Conservation (phyloP, 2,329 filamentous ascomycete species). For the Colletotrichum sp. region DNA sequence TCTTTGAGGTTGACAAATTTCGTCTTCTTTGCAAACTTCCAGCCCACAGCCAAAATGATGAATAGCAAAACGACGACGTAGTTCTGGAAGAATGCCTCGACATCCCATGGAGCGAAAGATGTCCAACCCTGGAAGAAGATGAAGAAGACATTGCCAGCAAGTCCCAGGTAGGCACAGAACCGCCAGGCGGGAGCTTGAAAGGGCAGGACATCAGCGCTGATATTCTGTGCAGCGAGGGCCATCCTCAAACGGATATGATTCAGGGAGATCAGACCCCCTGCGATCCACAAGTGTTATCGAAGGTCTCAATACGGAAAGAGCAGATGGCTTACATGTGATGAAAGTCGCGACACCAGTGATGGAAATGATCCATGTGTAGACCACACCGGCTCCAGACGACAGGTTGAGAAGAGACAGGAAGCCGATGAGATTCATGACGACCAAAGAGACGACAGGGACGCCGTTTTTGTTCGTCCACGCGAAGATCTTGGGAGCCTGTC, state of each 20-base stretch:
- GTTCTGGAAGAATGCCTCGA: background rate
- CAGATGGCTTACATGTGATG: background rate
- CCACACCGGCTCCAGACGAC: background rate
- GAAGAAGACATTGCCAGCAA: background rate
- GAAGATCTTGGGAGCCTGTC: constrained; percentile 57
- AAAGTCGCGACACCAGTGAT: background rate
- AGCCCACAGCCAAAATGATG: background rate
- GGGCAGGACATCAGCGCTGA: background rate
- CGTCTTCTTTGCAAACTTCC: background rate
- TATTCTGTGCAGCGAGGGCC: background rate
- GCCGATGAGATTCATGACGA: constrained; percentile 20
- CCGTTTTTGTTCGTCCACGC: constrained; percentile 53
- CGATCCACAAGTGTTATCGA: background rate
- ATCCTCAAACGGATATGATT: background rate
- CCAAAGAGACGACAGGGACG: constrained; percentile 26
- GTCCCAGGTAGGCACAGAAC: background rate
- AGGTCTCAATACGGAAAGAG: fast-evolving
- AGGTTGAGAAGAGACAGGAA: constrained; percentile 22
- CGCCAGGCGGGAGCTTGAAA: background rate
- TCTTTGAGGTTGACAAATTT: background rate
- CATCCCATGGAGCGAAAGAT: background rate
- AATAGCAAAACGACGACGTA: background rate
- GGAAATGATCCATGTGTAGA: background rate
- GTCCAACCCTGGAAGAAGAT: background rate
- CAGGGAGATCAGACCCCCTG: background rate